Evolutionary conservation across 164 flowering plant species (phyloP).

Genomic region (Berberis thunbergii): DNA sequence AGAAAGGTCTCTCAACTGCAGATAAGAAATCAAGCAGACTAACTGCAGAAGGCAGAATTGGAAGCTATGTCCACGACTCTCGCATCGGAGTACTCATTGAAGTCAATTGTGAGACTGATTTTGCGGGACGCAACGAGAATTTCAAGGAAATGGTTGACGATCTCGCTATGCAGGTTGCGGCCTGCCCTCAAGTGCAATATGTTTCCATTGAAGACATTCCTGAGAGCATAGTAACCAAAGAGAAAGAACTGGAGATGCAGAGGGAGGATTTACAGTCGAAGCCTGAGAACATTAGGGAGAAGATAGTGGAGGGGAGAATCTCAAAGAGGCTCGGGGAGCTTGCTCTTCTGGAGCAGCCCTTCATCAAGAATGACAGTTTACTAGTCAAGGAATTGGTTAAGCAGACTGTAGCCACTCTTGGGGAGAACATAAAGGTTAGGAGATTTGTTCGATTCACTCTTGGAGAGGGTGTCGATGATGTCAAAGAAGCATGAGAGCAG

Average conservation of each 20-base stretch:
- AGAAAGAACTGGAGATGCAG: constrained; percentile 89
- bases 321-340: constrained; percentile 94
- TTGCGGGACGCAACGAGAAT: constrained; percentile 79
- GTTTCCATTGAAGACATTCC: constrained; percentile 82
- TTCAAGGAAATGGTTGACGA: constrained; percentile 92
- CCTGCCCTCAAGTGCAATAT: constrained; percentile 74
- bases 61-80: constrained; percentile 84
- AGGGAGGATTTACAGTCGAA: constrained; percentile 83
- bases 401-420: constrained; percentile 89
- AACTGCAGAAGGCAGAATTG: constrained; percentile 96
- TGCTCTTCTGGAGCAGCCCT: constrained; percentile 84
- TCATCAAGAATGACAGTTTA: constrained; percentile 67
- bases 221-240: constrained; percentile 42
- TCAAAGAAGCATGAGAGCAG: constrained; percentile 9
- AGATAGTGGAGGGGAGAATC: constrained; percentile 82
- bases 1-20: constrained; percentile 89
- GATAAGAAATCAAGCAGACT: constrained; percentile 92
- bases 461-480: constrained; percentile 45
- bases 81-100: constrained; percentile 94
- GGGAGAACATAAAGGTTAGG: constrained; percentile 85
- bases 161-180: constrained; percentile 96
- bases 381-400: constrained; percentile 87
- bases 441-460: constrained; percentile 81
- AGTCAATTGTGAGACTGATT: constrained; percentile 96
- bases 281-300: constrained; percentile 92